Percentiles rank a stretch among this genome's conserved stretches.
phyloP scores from a whole-genome alignment of 2,329 filamentous ascomycete species.

The Akanthomyces lecanii region DNA sequence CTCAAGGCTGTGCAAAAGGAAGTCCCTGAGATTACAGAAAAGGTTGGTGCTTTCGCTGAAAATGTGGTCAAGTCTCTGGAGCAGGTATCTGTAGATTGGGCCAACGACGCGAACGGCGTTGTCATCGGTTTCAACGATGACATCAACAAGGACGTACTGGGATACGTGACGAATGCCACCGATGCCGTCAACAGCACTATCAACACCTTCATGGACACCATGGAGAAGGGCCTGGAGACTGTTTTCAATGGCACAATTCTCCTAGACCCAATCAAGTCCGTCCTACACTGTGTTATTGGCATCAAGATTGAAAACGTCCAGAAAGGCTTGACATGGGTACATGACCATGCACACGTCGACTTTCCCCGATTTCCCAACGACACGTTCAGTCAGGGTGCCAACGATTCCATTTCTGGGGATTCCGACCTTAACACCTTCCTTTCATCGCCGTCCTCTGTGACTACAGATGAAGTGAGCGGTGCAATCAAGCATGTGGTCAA shows the following conservation, averaged over 20 bases:
- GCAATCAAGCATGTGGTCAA: conserved; percentile 67
- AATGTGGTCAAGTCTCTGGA: conserved; percentile 70
- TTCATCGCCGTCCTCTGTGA: conserved; percentile 66
- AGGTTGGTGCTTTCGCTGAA: conserved; percentile 76
- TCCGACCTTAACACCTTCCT: conserved; percentile 66
- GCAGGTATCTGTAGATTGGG: conserved; percentile 72
- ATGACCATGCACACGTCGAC: conserved; percentile 76
- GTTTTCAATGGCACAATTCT: conserved; percentile 82
- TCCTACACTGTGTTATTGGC: conserved; percentile 82
- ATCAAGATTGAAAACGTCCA: conserved; percentile 83
- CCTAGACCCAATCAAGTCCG: conserved; percentile 69
- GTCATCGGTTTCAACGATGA: conserved; percentile 67
- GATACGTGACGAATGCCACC: conserved; percentile 83
- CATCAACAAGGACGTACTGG: conserved; percentile 80
- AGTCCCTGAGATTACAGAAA: conserved; percentile 66
- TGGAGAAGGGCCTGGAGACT: conserved; percentile 66
- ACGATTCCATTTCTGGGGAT: conserved; percentile 55
- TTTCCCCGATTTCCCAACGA: conserved; percentile 76
- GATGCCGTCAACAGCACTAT: conserved; percentile 79
- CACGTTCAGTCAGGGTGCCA: conserved; percentile 77
- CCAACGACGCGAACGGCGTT: conserved; percentile 68
- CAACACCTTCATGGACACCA: conserved; percentile 74
- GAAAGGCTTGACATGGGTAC: conserved; percentile 88
- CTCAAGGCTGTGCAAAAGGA: conserved; percentile 68
- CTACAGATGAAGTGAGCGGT: conserved; percentile 75